Evolutionary conservation across 108 stramenopile genomes (phyloP), one percentile per base, ranked within the genome.

Genomic region (Skeletonema marinoi): DNA sequence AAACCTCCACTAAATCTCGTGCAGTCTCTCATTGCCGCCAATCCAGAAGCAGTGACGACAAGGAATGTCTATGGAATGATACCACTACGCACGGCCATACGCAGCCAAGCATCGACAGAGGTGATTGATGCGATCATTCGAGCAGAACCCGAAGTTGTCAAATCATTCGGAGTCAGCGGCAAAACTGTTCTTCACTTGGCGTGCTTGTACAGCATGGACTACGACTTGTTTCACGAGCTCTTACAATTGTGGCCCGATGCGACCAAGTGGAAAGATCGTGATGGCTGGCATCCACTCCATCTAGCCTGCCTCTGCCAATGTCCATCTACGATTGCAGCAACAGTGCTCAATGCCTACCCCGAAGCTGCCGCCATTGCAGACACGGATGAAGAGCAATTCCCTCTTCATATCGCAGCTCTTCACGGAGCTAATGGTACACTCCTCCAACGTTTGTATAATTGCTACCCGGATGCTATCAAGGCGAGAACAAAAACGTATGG

Each of bases 1-100:
- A 65, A 79, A 17, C 85, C 85, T 21, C 85, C 85, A 1, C 56
- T 86, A 10, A 63, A 44, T 8, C 41, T 86, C 31, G 81, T 86
- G 2, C 77, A 86, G 58, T 70, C 75, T 56, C 73, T 86, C 32
- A 86, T 86, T 41, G 81, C 77, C 17, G 77, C 81, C 3, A 70
- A 82, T 62, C 85, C 85, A 70, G 80, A 73, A 36, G 85, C 85
- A 19, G 67, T 82, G 4, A 62, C 63, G 12, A 65, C 71, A 10
- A 66, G 66, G 68, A 86, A 86, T 67, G 77, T 70, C 8, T 72
- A 81, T 38, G 85, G 85, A 39, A 82, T 86, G 85, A 68, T 86
- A 6, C 85, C 85, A 3, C 60, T 86, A 33, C 81, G 85, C 17
- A 82, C 81, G 16, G 85, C 85, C 39, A 82, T 86, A 51, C 81